Evolutionary conservation across 2,329 filamentous ascomycete genomes (phyloP).

Genomic region (Claviceps maximensis): DNA sequence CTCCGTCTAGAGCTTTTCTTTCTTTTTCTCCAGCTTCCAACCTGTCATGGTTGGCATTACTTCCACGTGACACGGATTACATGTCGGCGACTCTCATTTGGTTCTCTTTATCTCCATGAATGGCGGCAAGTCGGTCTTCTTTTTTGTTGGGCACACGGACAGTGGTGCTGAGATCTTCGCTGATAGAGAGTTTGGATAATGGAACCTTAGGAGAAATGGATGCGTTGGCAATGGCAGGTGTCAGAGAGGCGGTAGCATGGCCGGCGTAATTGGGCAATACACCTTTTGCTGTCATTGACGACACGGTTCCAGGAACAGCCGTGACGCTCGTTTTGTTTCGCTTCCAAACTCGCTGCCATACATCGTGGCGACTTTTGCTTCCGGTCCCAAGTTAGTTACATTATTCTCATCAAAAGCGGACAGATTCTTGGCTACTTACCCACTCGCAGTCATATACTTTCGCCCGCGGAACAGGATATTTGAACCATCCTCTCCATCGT

Average conservation of each 20-base stretch:
- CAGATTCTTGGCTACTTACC: constrained; percentile 16
- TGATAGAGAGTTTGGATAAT: constrained; percentile 14
- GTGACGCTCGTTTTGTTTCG: constrained; percentile 36
- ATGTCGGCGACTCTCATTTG: constrained; percentile 1
- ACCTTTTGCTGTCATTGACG: constrained; percentile 40
- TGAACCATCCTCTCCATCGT: constrained; percentile 21
- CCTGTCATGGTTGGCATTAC: neutral
- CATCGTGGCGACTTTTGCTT: constrained; percentile 27
- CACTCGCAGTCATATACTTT: constrained; percentile 13
- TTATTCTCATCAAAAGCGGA: neutral
- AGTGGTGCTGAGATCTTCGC: constrained; percentile 10
- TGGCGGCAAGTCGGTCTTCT: constrained; percentile 31
- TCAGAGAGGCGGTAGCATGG: constrained; percentile 37
- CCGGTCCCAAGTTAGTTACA: constrained; percentile 3
- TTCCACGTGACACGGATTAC: neutral
- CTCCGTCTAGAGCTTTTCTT: constrained; percentile 13
- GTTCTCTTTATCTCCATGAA: constrained; percentile 7
- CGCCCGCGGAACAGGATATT: constrained; percentile 27
- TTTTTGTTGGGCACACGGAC: constrained; percentile 20
- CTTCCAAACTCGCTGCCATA: constrained; percentile 38
- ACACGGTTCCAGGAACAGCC: constrained; percentile 33
- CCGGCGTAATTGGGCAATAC: constrained; percentile 39
- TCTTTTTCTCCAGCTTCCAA: constrained; percentile 1
- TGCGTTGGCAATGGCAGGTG: constrained; percentile 29
- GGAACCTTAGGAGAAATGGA: constrained; percentile 19